Percentiles rank a stretch among this genome's conserved stretches.
These are phyloP conservation scores for Mrakia gelida DNA, from an alignment of 768 basidiomycete genomes.

Conservation along the genomic window DNA sequence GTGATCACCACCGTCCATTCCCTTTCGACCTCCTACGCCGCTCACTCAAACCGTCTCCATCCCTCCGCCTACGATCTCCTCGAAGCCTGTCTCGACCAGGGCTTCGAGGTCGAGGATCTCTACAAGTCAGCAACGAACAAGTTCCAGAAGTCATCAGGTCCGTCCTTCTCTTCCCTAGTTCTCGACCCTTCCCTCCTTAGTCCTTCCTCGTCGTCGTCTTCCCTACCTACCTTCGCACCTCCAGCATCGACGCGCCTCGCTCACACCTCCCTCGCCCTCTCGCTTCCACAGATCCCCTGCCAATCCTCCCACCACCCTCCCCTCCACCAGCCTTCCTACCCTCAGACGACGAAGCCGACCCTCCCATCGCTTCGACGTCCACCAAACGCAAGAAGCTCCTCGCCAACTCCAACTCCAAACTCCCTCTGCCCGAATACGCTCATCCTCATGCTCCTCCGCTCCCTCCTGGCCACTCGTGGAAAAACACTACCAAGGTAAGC, in stretches of 20 bases:
- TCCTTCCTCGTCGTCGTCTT: background rate
- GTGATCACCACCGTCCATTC: conserved; percentile 15
- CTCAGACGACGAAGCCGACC: conserved; percentile 13
- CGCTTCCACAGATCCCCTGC: background rate
- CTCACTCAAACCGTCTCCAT: conserved; percentile 7
- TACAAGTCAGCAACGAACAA: background rate
- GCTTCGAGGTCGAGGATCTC: background rate
- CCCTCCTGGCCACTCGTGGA: conserved; percentile 7
- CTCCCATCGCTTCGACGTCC: background rate
- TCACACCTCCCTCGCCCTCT: background rate
- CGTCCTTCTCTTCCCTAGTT: background rate
- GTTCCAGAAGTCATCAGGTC: background rate
- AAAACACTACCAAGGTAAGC: background rate
- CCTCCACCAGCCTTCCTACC: conserved; percentile 8
- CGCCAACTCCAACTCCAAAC: too few relatives aligned
- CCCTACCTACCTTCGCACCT: background rate
- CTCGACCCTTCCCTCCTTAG: background rate
- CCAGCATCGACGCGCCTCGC: background rate
- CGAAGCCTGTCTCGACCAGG: conserved; percentile 16
- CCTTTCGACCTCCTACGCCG: conserved; percentile 4
- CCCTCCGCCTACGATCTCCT: conserved; percentile 14
- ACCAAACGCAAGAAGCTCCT: conserved; percentile 7
- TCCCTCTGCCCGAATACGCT: conserved; percentile 3
- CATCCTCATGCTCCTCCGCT: conserved; percentile 17
- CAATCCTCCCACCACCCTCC: conserved; percentile 14